Conservation (phyloP, 225 moss, liverwort and hornwort species). For the Marchantia paleacea region DNA sequence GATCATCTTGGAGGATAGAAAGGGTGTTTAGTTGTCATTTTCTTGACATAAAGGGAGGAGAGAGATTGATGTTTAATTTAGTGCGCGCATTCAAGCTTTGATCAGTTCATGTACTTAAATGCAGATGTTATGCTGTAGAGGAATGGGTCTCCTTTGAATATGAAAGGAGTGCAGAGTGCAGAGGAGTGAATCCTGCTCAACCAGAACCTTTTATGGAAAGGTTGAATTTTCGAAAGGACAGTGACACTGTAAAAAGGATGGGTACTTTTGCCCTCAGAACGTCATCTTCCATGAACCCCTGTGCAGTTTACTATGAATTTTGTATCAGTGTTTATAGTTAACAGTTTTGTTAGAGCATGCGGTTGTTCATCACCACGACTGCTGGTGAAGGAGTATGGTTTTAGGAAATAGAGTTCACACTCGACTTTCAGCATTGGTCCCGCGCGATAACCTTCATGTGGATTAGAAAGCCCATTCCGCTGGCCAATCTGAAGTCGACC, state of each 20-base stretch:
- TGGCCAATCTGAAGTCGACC: not conserved
- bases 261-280: not conserved
- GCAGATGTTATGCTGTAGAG: not conserved
- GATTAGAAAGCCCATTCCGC: not conserved
- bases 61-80: too few relatives aligned
- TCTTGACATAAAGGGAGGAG: too few relatives aligned
- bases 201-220: not conserved
- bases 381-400: too few relatives aligned
- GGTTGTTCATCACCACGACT: not conserved
- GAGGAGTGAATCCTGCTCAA: slow-evolving; percentile 2
- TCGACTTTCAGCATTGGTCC: not conserved
- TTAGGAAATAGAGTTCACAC: not conserved
- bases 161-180: not conserved
- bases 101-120: not conserved
- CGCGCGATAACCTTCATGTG: not conserved
- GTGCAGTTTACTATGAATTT: slow-evolving; percentile 4
- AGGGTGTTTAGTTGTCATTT: not conserved
- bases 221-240: not conserved
- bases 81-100: too few relatives aligned
- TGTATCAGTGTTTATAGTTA: not conserved
- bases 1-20: too few relatives aligned
- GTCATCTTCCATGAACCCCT: not conserved
- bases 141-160: not conserved
- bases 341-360: not conserved
- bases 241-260: not conserved